Evolutionary conservation across 192 early-diverging fungal species (phyloP), one percentile per base, ranked within the genome.

Genomic region (Chytriomyces sp.): DNA sequence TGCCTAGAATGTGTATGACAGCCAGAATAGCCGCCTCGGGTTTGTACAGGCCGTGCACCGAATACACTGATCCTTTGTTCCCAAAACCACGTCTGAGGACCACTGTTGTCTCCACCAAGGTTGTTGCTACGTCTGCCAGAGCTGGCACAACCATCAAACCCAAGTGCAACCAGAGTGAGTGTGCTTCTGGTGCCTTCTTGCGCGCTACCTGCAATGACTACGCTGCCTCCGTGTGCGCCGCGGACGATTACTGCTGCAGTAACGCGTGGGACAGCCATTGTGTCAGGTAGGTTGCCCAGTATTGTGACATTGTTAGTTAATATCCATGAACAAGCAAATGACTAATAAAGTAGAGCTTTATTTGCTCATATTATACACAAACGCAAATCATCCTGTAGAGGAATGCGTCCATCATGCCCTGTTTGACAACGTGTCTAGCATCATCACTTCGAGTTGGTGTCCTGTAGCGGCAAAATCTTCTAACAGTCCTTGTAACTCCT

Each of bases 1-100:
- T 3, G 78, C 57, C 30, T 81, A 81, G 52, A 82, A 64, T 30
- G 75, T 81, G 54, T 81, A 70, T 59, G 79, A 81, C 58, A 64
- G 64, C 39, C 53, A 52, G 33, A 80, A 79, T 39, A n/a, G 32
- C 6, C 25, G 72, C 0, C 3, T 77, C 26, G 75, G 75, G 25
- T 77, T 77, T 39, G 75, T 72, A 10, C 58, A 66, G 54, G 72
- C 75, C 37, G 61, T 75, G 28, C 69, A 75, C 36, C 26, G 25
- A n/a, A n/a, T n/a, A n/a, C n/a, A n/a, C n/a, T n/a, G n/a, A n/a
- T n/a, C n/a, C 0, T 22, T 22, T 12, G 26, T 62, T 62, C 17
- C 36, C 25, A 62, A 26, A 0, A 62, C 60, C 30, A 62, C 60
- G 6, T 36, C 7, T 36, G 17, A 37, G 6, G 14, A 37, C 60